Conservation (phyloP, 345 rosid genomes). For the Durio zibethinus region DNA sequence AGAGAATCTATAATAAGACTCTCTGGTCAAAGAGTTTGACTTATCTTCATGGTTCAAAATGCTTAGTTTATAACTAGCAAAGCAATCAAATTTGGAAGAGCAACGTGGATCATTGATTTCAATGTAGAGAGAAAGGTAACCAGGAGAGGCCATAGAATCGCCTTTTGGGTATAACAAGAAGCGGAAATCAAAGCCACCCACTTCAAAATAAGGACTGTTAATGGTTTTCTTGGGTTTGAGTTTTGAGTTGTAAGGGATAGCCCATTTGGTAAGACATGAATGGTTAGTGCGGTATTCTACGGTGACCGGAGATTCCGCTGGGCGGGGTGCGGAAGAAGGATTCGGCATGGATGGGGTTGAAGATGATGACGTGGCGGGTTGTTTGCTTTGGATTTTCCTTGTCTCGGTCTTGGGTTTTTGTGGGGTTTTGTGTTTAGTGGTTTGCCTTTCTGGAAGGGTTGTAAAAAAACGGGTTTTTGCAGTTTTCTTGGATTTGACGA, state of each 20-base stretch:
- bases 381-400: neutral
- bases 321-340: neutral
- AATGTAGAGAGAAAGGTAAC: neutral
- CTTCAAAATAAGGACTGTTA: neutral
- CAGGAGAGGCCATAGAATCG: neutral
- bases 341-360: neutral
- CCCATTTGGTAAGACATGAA: neutral
- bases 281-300: neutral
- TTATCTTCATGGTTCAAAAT: neutral
- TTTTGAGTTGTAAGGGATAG: neutral
- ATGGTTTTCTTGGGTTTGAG: neutral
- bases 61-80: neutral
- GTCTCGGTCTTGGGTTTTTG: neutral
- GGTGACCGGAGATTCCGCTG: neutral
- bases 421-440: neutral
- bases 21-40: neutral
- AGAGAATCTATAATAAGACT: neutral
- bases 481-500: neutral
- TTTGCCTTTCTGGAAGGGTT: neutral
- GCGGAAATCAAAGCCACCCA: constrained; percentile 3
- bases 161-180: neutral
- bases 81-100: neutral
- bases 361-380: neutral
- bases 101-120: neutral
- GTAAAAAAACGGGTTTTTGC: neutral